Evolutionary conservation across 2,329 filamentous ascomycete genomes (phyloP), one percentile per base, ranked within the genome.

Genomic region (Lasiodiplodia sp.): DNA sequence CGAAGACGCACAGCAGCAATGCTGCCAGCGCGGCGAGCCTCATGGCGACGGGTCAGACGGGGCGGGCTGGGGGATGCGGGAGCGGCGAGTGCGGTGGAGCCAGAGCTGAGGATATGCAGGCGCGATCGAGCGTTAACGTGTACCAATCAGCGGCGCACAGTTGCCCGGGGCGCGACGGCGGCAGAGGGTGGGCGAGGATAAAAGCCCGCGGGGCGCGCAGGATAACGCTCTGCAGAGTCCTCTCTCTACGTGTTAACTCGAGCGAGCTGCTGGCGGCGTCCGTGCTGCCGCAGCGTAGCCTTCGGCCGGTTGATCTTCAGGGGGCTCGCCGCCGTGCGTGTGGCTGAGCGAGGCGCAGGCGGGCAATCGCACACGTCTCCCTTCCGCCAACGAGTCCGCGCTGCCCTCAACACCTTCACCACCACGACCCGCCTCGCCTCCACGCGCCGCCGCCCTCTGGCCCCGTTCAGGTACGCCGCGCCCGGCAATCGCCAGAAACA

Each of bases 1-100:
- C 87, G 72, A 93, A 81, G 73, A 91, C 82, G 82, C 88, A 88
- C 70, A 95, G 86, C 79, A 92, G 85, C 73, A 95, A 76, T 66
- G 91, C 86, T 74, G 92, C 82, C 73, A 90, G 82, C 70, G 81
- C 76, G 69, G 88, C 84, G 74, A 89, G 82, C 87, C 87, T 94
- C 93, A 96, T 96, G 73, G 82, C 89, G 38, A 11, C 25, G 34
- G 11, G 37, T 12, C 34, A n/a, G 55, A 31, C 5, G 28, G 5
- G 40, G 40, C 28, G 31, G n/a, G 51, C 12, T 16, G 5, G 66
- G 67, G 68, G 66, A 63, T 69, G 70, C 66, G 63, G 69, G 69
- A 69, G 70, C 6, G 57, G 69, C 71, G 69, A 66, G 66, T 71
- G 31, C 71, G 66, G 72, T 62, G 70, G 31, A 34, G 31, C 31